Base-by-base conservation (phyloP, 1,139 yeast genomes). In the Pneumocystis sp. region DNA sequence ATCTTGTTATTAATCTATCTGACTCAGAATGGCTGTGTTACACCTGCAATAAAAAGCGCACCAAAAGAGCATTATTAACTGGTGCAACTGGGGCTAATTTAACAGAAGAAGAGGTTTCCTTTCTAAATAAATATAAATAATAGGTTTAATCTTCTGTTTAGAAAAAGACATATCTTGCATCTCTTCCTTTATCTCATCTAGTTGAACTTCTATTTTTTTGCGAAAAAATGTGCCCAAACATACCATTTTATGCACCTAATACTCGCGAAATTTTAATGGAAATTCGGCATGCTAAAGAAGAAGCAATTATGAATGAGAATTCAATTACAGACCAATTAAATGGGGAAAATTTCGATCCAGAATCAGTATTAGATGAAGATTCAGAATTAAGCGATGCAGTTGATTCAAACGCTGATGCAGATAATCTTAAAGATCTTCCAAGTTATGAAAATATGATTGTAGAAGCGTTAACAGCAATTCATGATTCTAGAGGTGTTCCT, bases 21-120 rank as follows among this genome's bases (percentile, higher is more conserved):
- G 80, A 78, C 64, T 79, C 79, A 3, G 77, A 76, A 69, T 78
- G 80, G 80, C 77, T 75, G 68, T 78, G 81, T 69, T 71, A 72
- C 63, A 75, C 75, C 61, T 78, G 81, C 66, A 76, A 74, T 66
- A 73, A 74, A 12, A 75, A 75, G 65, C 70, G 76, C 8, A 70
- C 75, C 3, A 78, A 76, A 63, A 70, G 72, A 42, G 76, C 78
- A 17, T 70, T 78, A 44, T 78, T 77, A 64, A 77, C 79, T 0
- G 81, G 81, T 10, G 67, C 72, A 25, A 69, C 76, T 2, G 78
- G 79, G 1, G 76, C 73, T 31, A 72, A 71, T 10, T 68, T 77
- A 35, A 73, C 77, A 15, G 70, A 73, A 7, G 78, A 74, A 59
- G 75, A 76, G 59, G 71, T 70, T 65, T 57, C 68, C 64, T 50